Evolutionary conservation across 352 stramenopile genomes (phyloP), one percentile per base, ranked within the genome.

Genomic region (Globisporangium nunn): DNA sequence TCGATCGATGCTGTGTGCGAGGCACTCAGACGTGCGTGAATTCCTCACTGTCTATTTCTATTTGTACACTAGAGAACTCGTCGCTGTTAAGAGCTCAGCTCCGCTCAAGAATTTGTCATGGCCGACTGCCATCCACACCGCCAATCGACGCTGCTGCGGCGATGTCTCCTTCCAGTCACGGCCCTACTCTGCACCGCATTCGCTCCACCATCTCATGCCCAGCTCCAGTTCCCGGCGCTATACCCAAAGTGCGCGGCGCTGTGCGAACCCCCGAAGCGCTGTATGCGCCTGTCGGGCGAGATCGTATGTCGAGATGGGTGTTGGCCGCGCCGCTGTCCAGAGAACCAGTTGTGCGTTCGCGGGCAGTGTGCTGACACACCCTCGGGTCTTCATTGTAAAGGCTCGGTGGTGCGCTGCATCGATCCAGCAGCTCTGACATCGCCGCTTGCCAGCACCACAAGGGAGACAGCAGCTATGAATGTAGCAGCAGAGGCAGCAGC

Each of bases 181-280:
- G 14, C 6, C 4, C 10, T 41, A 11, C 35, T 41, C 35, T 41
- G 35, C 35, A 7, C 10, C 8, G 35, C 35, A 14, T 4, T 12
- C 35, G 35, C 6, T 11, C 8, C 35, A 11, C 35, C 35, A 47
- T 15, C 17, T 11, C n/a, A 12, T 3, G 48, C 48, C 30, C 47
- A 52, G 33, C 29, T 52, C 29, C 48, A 52, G 48, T 52, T 52
- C 35, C 30, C 48, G 14, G 48, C 48, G 30, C 17, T 41, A 12
- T 14, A 41, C 14, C 48, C 48, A 12, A 35, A n/a, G 33, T 52
- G 48, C 30, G 30, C 48, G n/a, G 12, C 15, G 10, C 17, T 37
- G 30, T 52, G 48, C 48, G 48, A 41, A 30, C 30, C 48, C 12
- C 48, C 48, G 29, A 52, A 52, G 48, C 48, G 48, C 14, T 52